Evolutionary conservation across 495 filamentous ascomycete species (phyloP).

Genomic region (Aspergillus sparsus): DNA sequence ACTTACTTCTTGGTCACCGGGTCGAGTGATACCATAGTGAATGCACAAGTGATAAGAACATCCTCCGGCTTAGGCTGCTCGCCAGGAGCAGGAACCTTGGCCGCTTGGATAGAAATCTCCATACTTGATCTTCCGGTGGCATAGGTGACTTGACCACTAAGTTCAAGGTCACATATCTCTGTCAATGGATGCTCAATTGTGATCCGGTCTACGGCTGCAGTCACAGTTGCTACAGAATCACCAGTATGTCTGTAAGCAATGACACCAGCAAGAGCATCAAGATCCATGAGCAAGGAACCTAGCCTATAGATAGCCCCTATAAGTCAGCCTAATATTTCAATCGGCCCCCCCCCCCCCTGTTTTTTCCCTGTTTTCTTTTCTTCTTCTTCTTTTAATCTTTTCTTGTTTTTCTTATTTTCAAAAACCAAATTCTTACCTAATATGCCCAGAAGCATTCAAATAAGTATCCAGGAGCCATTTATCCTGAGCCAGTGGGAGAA

Average conservation of each 20-base stretch:
- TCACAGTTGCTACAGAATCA: conserved; percentile 73
- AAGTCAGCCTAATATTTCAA: no score
- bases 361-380: no score
- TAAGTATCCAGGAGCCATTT: conserved; percentile 72
- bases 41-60: conserved; percentile 74
- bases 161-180: conserved; percentile 78
- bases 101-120: conserved; percentile 76
- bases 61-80: conserved; percentile 63
- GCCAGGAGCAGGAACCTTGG: conserved; percentile 60
- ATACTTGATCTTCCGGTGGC: conserved; percentile 78
- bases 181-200: conserved; percentile 71
- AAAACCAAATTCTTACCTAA: conserved; percentile 43
- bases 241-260: conserved; percentile 84
- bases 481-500: conserved; percentile 66
- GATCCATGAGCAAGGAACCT: conserved; percentile 76
- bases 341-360: no score
- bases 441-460: conserved; percentile 65
- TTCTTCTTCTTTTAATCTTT: no score
- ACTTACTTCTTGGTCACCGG: conserved; percentile 69
- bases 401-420: background rate
- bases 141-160: conserved; percentile 79
- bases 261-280: conserved; percentile 79
- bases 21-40: conserved; percentile 83
- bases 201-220: conserved; percentile 79
- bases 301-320: conserved; percentile 42